Base-by-base conservation (phyloP, 768 basidiomycete species). In the Kwoniella shandongensis region DNA sequence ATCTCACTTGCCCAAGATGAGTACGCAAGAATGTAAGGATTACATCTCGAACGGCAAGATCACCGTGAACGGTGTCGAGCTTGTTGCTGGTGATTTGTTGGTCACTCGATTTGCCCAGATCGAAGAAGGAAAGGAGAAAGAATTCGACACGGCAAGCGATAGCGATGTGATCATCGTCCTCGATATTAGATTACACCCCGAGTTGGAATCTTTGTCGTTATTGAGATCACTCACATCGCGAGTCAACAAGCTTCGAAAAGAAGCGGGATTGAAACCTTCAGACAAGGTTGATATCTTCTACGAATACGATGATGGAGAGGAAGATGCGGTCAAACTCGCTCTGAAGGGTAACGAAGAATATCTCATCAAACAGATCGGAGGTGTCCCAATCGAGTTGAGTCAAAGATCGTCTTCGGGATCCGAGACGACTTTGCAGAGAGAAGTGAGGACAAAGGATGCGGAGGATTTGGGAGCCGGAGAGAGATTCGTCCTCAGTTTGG, bases 161-260 rank as follows among this genome's bases (percentile, higher is more conserved):
- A 89, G 88, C 69, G 92, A 98, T 66, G 92, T 97, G 49, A 93
- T 96, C 46, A 83, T 98, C 60, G 82, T 94, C 44, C 84, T 99
- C 38, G 96, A 99, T 77, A 84, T 91, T 52, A 85, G 88, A 74
- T 82, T 87, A 44, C 89, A 96, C 68, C 82, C 87, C 0, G 91
- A 97, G 61, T 82, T 98, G 41, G 84, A 86, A 75, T 81, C 84
- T 48, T 89, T 97, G 79, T 92, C 90, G 81, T 81, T 92, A 23
- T 86, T 89, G 44, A 84, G 96, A 42, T 90, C 94, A 76, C 77
- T 97, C 63, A 87, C 88, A 62, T 94, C 92, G 65, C 87, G 93
- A 51, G 86, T 97, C 40, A 96, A 99, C 79, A 91, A 89, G 74
- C 80, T 97, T 59, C 83, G 96, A 66, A 99, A 99, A 80, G 91